Evolutionary conservation across 495 filamentous ascomycete genomes (phyloP), one percentile per base, ranked within the genome.

Genomic region (Hypoxylon subgilvum): DNA sequence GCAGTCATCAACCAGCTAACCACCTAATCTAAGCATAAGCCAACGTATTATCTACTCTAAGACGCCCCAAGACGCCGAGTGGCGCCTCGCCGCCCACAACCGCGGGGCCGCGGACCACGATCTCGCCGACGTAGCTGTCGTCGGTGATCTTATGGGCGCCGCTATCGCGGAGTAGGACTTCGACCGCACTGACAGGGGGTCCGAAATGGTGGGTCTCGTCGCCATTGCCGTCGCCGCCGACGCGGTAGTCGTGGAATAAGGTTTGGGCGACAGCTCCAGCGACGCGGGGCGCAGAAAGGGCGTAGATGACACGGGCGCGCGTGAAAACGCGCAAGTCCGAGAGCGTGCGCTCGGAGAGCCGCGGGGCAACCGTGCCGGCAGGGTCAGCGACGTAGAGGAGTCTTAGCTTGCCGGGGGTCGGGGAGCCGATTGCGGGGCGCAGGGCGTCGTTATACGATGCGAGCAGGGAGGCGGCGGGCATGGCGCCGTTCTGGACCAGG

Each of bases 221-320:
- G 54, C 66, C 82, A 64, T 76, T 66, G 13, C 71, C 62, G 42
- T 76, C 67, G 13, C 71, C 62, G 42, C 81, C 74, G 13, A 85
- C 78, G 32, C 92, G 76, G 68, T 99, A 97, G 67, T 99, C 94
- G 63, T 90, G 93, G 25, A 91, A 79, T 53, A 88, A 84, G 8
- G 90, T 94, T 73, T 97, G 92, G 2, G 84, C 72, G 13, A 92
- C 84, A 1, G 94, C 89, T 17, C 94, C 94, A 3, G 92, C 93
- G 17, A 97, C 87, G 22, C 82, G 81, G 6, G 92, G 76, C 2
- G 89, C 86, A 38, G 91, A 89, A 22, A 97, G 78, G 0, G 91
- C 91, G 73, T 96, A 96, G 16, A 95, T 79, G 40, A 96, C 78
- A 27, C 91, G 84, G 7, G 91, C 86, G 8, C 88, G 84, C 6